Evolutionary conservation across 257 asterid genomes (phyloP).

Genomic region (Solanum acaule): DNA sequence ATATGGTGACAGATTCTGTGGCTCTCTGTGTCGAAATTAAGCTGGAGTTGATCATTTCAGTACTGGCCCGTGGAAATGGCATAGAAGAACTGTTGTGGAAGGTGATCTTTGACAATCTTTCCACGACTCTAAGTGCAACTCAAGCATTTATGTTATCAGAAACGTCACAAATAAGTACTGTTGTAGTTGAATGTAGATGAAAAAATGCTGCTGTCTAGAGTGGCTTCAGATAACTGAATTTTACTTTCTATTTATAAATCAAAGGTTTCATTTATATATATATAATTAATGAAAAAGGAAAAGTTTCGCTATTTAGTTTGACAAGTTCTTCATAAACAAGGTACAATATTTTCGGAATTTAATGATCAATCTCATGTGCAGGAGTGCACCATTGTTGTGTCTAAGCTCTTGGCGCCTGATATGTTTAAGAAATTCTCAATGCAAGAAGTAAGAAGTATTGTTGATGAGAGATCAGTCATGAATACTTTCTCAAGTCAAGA

Average conservation of each 20-base stretch:
- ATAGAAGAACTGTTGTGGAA: neutral
- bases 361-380: neutral
- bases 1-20: constrained; percentile 1
- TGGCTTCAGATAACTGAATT: neutral
- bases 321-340: neutral
- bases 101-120: neutral
- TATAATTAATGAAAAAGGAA: neutral
- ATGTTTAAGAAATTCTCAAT: neutral
- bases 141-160: neutral
- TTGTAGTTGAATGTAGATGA: neutral
- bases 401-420: neutral
- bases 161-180: neutral
- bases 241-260: neutral
- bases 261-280: neutral
- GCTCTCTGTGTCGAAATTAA: neutral
- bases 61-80: neutral
- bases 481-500: neutral
- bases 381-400: neutral
- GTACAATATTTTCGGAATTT: neutral
- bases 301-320: neutral
- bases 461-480: neutral
- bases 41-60: neutral
- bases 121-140: neutral
- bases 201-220: neutral
- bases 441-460: neutral